Percentiles rank a stretch among this genome's conserved stretches.
Conservation (phyloP, 2,329 filamentous ascomycete genomes). For the Xylaria sp. region DNA sequence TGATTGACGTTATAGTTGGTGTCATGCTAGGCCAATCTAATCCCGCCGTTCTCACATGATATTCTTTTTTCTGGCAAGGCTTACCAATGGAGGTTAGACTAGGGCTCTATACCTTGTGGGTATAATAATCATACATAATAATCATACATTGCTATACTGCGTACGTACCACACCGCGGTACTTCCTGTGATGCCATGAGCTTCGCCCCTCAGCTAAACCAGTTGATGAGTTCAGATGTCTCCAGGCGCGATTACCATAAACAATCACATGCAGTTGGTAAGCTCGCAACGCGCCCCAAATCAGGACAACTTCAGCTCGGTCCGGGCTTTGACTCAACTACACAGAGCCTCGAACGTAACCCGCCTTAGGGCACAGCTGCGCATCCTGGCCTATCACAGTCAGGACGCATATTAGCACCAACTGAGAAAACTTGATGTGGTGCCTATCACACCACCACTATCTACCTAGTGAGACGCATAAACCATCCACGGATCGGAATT, state of each 20-base stretch:
- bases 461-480: background rate
- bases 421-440: slow-evolving; percentile 14
- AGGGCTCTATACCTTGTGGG: background rate
- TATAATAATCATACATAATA: no score
- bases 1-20: background rate
- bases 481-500: background rate
- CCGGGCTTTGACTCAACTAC: background rate
- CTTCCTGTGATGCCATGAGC: background rate
- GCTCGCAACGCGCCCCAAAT: background rate
- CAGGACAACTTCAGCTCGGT: background rate
- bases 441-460: slow-evolving; percentile 8
- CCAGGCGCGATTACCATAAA: background rate
- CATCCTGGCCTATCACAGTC: background rate
- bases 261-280: background rate
- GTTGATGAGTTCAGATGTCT: background rate
- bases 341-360: background rate
- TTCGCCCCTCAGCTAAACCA: background rate
- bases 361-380: background rate
- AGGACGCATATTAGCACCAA: slow-evolving; percentile 1
- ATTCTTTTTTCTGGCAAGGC: background rate
- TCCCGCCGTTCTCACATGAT: background rate
- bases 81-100: background rate
- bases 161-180: background rate
- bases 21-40: background rate
- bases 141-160: background rate